A percentile compares a stretch with the other conserved stretches of the same genome.
phyloP scores from a whole-genome alignment of 768 basidiomycete genomes.

The Boletus rubroflammeus region DNA sequence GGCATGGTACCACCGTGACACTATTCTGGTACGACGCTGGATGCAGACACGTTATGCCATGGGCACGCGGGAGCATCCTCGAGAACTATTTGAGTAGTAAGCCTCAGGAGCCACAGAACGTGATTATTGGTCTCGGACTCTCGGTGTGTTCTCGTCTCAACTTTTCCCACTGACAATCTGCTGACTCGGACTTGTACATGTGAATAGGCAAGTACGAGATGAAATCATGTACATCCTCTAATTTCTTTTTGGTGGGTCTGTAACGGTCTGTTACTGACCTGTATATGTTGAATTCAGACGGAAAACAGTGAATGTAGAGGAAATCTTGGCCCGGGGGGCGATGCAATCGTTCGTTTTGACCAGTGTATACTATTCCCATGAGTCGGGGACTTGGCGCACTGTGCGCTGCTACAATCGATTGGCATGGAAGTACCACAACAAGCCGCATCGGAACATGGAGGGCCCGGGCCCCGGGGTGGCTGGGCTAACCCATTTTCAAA shows the following conservation, averaged over 20 bases:
- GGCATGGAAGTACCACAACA: no score
- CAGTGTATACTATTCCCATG: no score
- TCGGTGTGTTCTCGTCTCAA: constrained; percentile 31
- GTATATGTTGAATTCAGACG: background rate
- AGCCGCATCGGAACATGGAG: no score
- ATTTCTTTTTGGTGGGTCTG: background rate
- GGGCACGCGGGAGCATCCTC: constrained; percentile 65
- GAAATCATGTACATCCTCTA: no score
- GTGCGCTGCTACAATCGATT: no score
- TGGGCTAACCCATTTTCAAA: no score
- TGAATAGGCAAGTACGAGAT: constrained; percentile 40
- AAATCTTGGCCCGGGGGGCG: background rate
- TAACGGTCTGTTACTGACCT: background rate
- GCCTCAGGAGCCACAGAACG: constrained; percentile 69
- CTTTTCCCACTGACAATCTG: no score
- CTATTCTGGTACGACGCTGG: constrained; percentile 83
- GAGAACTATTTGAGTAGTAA: constrained; percentile 63
- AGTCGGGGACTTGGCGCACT: no score
- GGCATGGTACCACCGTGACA: constrained; percentile 88
- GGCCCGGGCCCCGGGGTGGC: no score
- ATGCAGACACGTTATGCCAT: constrained; percentile 82
- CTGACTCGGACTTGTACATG: background rate
- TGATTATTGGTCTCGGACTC: background rate
- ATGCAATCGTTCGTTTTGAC: background rate
- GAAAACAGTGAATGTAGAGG: background rate